Percentiles rank a stretch among this genome's conserved stretches.
Conservation (phyloP, 2,329 filamentous ascomycete genomes). For the Scytalidium lignicola region DNA sequence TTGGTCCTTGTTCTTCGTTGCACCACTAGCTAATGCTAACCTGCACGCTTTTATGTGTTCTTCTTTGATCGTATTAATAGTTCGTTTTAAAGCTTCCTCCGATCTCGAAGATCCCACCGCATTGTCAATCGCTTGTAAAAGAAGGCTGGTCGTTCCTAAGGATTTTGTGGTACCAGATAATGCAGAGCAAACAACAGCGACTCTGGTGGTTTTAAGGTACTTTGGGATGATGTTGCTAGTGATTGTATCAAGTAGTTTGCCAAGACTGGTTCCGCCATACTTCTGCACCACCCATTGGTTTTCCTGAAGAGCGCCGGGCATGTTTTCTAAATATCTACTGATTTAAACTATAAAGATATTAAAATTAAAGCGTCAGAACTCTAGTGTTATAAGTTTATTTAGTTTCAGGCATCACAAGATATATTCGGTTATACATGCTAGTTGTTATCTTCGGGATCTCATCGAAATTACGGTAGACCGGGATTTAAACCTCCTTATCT, state of each 20-base stretch:
- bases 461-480: too few species aligned
- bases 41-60: conserved; percentile 44
- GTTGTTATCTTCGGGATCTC: too few species aligned
- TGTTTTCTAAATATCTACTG: too few species aligned
- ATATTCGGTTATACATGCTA: too few species aligned
- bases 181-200: conserved; percentile 53
- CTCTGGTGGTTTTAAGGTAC: conserved; percentile 36
- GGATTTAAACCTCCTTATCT: too few species aligned
- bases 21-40: conserved; percentile 34
- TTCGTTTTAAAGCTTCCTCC: conserved; percentile 35
- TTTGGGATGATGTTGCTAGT: conserved; percentile 22
- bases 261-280: conserved; percentile 55
- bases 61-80: conserved; percentile 43
- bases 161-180: conserved; percentile 48
- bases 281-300: conserved; percentile 53
- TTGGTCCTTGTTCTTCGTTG: conserved; percentile 22
- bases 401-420: too few species aligned
- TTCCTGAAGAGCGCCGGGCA: not conserved
- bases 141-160: conserved; percentile 48
- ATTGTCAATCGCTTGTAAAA: conserved; percentile 28
- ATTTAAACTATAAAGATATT: too few species aligned
- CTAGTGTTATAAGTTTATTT: too few species aligned
- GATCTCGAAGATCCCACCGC: conserved; percentile 9
- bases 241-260: conserved; percentile 51
- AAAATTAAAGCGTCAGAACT: too few species aligned